phyloP scores from a whole-genome alignment of 805 yeast genomes.

The Yamadazyma nakazawae region DNA sequence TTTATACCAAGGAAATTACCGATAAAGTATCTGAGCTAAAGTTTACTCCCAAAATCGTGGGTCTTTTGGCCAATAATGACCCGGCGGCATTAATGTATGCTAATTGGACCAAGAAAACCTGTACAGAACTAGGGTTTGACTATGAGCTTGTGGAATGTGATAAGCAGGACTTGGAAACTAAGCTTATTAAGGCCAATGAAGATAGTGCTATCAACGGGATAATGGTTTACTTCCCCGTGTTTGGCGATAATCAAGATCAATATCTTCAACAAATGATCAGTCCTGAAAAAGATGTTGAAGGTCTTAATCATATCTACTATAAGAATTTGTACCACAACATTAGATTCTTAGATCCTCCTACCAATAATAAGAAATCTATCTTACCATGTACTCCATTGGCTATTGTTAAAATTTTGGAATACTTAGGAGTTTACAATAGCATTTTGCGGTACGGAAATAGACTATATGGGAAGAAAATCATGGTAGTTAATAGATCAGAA shows the following conservation, averaged over 20 bases:
- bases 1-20: conserved; percentile 69
- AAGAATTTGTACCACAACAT: conserved; percentile 94
- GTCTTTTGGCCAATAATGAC: conserved; percentile 86
- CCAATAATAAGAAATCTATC: conserved; percentile 69
- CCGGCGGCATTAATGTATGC: conserved; percentile 97
- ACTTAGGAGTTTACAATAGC: conserved; percentile 80
- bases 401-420: conserved; percentile 87
- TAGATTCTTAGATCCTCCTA: conserved; percentile 73
- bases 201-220: conserved; percentile 82
- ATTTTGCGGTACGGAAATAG: conserved; percentile 86
- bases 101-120: conserved; percentile 90
- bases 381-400: conserved; percentile 97
- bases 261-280: conserved; percentile 91
- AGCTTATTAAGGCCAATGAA: conserved; percentile 74
- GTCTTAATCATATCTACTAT: conserved; percentile 84
- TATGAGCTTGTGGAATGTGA: conserved; percentile 73
- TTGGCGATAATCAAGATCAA: conserved; percentile 92
- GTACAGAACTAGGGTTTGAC: conserved; percentile 78
- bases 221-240: conserved; percentile 96
- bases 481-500: conserved; percentile 90
- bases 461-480: conserved; percentile 86
- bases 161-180: conserved; percentile 83
- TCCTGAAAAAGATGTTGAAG: conserved; percentile 94
- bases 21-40: conserved; percentile 50
- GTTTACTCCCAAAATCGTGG: conserved; percentile 75